These are phyloP conservation scores for Mycena polygramma DNA, from an alignment of 768 basidiomycete species.

Conservation along the genomic window DNA sequence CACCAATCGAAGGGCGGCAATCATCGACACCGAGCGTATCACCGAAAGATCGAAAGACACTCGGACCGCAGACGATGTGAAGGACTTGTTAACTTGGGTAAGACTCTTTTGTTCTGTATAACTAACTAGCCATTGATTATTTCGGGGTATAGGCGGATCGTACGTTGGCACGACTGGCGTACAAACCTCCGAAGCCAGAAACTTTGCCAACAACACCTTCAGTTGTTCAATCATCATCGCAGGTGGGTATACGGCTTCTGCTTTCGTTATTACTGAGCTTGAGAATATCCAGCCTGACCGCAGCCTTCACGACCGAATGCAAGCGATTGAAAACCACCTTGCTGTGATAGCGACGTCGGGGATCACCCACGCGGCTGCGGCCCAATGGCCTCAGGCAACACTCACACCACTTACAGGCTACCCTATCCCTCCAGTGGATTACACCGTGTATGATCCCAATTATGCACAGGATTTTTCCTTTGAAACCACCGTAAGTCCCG, in stretches of 20 bases:
- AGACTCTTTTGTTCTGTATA: conserved; percentile 10
- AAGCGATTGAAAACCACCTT: conserved; percentile 15
- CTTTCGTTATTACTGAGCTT: conserved; percentile 7
- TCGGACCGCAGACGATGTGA: conserved; percentile 17
- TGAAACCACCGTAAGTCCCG: no score
- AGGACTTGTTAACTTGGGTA: conserved; percentile 4
- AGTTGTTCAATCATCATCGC: background rate
- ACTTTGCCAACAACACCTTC: no score
- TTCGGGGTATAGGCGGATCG: conserved; percentile 12
- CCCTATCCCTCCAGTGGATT: background rate
- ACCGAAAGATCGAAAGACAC: conserved; percentile 31
- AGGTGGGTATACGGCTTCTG: background rate
- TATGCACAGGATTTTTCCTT: background rate
- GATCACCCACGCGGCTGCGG: no score
- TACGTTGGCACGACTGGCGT: conserved; percentile 6
- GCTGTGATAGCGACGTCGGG: background rate
- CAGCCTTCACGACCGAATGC: conserved; percentile 20
- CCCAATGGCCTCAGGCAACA: no score
- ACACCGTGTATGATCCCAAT: background rate
- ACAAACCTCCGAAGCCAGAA: conserved; percentile 10
- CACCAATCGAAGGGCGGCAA: conserved; percentile 4
- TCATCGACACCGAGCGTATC: conserved; percentile 15
- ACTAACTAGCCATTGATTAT: no score
- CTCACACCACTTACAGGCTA: background rate
- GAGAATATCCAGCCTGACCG: background rate